Conservation (phyloP, 228 moss, liverwort and hornwort genomes). For the Sphagnum fallax region DNA sequence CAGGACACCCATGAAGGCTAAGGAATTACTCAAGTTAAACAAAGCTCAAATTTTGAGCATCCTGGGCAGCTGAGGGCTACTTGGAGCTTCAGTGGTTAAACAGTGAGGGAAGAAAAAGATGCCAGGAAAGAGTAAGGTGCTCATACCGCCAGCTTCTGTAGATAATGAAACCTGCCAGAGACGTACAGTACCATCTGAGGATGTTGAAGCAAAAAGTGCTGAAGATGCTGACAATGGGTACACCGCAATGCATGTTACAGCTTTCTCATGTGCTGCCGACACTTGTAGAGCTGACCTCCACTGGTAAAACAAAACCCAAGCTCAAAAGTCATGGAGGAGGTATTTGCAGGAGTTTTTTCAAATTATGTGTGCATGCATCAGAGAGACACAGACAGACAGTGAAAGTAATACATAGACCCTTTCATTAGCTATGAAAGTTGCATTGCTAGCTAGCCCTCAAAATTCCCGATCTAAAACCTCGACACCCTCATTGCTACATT, state of each 20-base stretch:
- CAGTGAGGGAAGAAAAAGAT: background rate
- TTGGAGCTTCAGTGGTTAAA: no score
- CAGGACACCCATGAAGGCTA: no score
- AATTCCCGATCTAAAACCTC: no score
- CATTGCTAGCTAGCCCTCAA: no score
- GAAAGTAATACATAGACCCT: background rate
- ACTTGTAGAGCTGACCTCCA: conserved; percentile 65
- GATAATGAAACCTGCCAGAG: conserved; percentile 53
- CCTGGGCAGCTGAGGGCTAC: no score
- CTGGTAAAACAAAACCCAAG: conserved; percentile 11
- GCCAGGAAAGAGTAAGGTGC: conserved; percentile 1
- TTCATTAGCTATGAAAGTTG: no score
- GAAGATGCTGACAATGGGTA: conserved; percentile 36
- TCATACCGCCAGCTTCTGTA: conserved; percentile 37
- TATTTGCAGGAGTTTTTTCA: background rate
- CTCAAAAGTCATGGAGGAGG: background rate
- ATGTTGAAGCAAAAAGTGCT: conserved; percentile 67
- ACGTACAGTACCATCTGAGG: conserved; percentile 79
- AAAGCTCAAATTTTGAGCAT: no score
- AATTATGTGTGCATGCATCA: no score
- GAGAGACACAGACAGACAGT: background rate
- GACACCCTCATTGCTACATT: no score
- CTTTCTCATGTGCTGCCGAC: conserved; percentile 63
- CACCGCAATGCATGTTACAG: conserved; percentile 78
- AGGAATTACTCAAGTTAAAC: no score